Evolutionary conservation across 345 rosid genomes (phyloP).

Genomic region (Gossypium stocksii): DNA sequence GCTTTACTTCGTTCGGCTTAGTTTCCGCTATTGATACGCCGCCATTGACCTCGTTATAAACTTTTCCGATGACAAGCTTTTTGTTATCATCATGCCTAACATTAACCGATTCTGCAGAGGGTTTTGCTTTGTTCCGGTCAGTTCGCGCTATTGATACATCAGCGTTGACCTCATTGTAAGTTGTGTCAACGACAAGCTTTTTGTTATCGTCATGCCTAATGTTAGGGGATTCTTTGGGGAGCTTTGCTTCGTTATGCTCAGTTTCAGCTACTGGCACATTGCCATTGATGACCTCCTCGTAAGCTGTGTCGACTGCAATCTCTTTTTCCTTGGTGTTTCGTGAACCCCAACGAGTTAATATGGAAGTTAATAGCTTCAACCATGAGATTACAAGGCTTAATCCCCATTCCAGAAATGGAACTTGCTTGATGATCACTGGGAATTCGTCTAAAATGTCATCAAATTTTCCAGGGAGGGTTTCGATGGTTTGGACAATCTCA

Average conservation of each 20-base stretch:
- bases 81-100: neutral
- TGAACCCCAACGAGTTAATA: conserved; percentile 26
- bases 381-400: neutral
- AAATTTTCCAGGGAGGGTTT: conserved; percentile 48
- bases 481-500: conserved; percentile 26
- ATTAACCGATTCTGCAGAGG: neutral
- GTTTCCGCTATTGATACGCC: neutral
- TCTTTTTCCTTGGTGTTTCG: conserved; percentile 44
- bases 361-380: neutral
- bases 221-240: neutral
- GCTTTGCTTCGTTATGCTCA: neutral
- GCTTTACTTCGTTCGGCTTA: neutral
- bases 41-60: neutral
- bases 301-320: conserved; percentile 36
- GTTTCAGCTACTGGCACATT: neutral
- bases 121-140: neutral
- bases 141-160: neutral
- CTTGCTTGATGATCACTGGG: conserved; percentile 25
- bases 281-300: neutral
- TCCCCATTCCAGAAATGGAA: conserved; percentile 2
- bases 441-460: conserved; percentile 33
- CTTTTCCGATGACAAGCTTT: no score
- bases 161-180: neutral
- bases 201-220: neutral
- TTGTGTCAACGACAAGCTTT: no score